Percentiles rank a stretch among this genome's conserved stretches.
phyloP scores from a whole-genome alignment of 2,329 filamentous ascomycete genomes.

The Colletotrichum navitas region DNA sequence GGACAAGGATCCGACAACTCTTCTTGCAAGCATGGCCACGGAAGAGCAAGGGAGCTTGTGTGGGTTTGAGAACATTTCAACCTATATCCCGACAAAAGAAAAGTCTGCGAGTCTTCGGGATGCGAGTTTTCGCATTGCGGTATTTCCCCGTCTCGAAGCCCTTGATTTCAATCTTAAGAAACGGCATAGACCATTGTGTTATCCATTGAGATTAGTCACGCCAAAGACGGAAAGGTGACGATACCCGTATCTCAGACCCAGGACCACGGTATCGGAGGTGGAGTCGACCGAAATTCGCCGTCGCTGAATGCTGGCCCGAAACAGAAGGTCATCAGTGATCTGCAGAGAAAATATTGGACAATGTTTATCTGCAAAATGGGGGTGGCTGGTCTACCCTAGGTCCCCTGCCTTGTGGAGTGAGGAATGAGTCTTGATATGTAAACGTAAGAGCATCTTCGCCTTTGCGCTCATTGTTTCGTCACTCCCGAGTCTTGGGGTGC shows the following conservation, averaged over 20 bases:
- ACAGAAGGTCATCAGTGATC: conserved; percentile 34
- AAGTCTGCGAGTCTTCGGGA: not conserved
- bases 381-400: conserved; percentile 17
- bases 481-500: not conserved
- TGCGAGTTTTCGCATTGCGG: not conserved
- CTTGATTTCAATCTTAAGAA: not conserved
- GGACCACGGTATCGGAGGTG: conserved; percentile 1
- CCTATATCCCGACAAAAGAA: not conserved
- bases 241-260: not conserved
- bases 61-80: not conserved
- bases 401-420: conserved; percentile 4
- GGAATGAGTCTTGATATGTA: not conserved
- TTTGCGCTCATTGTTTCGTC: not conserved
- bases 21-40: not conserved
- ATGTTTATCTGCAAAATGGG: conserved; percentile 21
- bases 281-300: not conserved
- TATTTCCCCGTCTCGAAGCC: not conserved
- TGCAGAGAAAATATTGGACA: conserved; percentile 10
- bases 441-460: not conserved
- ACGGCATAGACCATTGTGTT: not conserved
- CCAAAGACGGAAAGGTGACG: not conserved
- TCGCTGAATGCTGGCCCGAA: conserved; percentile 7
- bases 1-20: not conserved
- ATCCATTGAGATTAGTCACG: not conserved
- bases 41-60: not conserved